A percentile compares a stretch with the other conserved stretches of the same genome.
Evolutionary conservation across 23 red algal species (phyloP).

Genomic region (Gracilaria vermiculophylla): DNA sequence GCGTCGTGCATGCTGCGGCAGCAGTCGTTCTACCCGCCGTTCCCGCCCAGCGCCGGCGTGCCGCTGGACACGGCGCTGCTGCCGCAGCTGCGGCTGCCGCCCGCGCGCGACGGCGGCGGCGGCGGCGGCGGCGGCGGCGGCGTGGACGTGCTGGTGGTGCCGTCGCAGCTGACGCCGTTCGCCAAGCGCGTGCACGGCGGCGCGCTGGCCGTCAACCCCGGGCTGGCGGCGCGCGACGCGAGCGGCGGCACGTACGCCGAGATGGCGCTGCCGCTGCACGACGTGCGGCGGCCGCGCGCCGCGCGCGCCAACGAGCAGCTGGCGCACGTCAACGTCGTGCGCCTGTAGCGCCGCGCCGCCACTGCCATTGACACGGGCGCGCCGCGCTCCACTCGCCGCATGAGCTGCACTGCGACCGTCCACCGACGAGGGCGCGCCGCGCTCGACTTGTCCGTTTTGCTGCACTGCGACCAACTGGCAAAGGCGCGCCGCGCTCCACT

Average conservation of each 20-base stretch:
- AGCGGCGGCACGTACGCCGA: slow-evolving; percentile 55
- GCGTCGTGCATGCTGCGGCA: slow-evolving; percentile 47
- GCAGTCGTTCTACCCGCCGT: slow-evolving; percentile 51
- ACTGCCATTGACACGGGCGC: too few species aligned
- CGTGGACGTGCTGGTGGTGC: slow-evolving; percentile 39
- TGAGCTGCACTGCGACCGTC: too few species aligned
- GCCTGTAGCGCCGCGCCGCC: too few species aligned
- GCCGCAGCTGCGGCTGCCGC: too few species aligned
- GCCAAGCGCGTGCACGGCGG: slow-evolving; percentile 56
- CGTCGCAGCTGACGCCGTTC: slow-evolving; percentile 54
- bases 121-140: too few species aligned
- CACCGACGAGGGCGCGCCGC: too few species aligned
- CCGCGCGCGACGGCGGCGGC: too few species aligned
- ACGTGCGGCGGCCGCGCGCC: background rate
- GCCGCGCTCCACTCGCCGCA: too few species aligned
- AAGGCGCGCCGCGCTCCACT: too few species aligned
- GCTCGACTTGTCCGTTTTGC: too few species aligned
- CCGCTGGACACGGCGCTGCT: slow-evolving; percentile 35
- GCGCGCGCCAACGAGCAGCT: background rate
- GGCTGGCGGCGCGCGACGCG: slow-evolving; percentile 18
- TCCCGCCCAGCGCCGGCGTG: slow-evolving; percentile 31
- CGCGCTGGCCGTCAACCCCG: slow-evolving; percentile 57
- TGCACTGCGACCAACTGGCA: too few species aligned
- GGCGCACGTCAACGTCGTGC: slow-evolving; percentile 32
- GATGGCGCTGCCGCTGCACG: slow-evolving; percentile 47